Base-by-base conservation (phyloP, 2,329 filamentous ascomycete species). In the Trichophyton rubrum region DNA sequence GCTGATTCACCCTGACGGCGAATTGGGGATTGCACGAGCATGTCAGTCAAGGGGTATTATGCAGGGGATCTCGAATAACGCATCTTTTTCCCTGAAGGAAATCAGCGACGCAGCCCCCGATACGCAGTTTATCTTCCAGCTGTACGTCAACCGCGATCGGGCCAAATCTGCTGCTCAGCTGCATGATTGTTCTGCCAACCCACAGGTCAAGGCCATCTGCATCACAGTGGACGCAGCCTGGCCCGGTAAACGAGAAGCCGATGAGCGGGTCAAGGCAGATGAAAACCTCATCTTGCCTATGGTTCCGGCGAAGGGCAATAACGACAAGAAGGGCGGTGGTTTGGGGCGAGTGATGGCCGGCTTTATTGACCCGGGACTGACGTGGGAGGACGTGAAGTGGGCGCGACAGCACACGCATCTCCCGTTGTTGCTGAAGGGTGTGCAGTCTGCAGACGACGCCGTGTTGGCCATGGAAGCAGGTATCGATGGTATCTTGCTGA, bases 1-100 rank as follows among this genome's bases (percentile, higher is more conserved):
- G 58, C 71, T 86, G 60, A 82, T 85, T 55, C 84, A 88, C 66
- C 78, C 80, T 0, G 79, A 85, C 27, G 85, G 85, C n/a, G 85
- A 88, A 70, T 74, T 78, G 38, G 82, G 77, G 13, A 74, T 85
- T 13, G 82, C 78, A 0, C 73, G 76, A 27, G 84, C 79, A 0
- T 81, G 80, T 61, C 73, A 75, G 58, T 71, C 67, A 1, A 72
- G 77, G 13, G 79, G 81, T 0, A 77, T 85, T 5, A 78, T 84
- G 33, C 82, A 85, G 66, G 81, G 77, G 70, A 75, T 87, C 49
- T 83, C 81, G 15, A 86, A 83, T 11, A 83, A 80, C 58, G 82
- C 83, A 1, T 83, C 81, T 0, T 86, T 79, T 64, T 77, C 82
- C 0, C 74, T 84, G 41, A 68, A 75, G 1, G 82, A 85, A 59